Evolutionary conservation across 1,139 yeast species (phyloP).

Genomic region (Taiozyma sp.): DNA sequence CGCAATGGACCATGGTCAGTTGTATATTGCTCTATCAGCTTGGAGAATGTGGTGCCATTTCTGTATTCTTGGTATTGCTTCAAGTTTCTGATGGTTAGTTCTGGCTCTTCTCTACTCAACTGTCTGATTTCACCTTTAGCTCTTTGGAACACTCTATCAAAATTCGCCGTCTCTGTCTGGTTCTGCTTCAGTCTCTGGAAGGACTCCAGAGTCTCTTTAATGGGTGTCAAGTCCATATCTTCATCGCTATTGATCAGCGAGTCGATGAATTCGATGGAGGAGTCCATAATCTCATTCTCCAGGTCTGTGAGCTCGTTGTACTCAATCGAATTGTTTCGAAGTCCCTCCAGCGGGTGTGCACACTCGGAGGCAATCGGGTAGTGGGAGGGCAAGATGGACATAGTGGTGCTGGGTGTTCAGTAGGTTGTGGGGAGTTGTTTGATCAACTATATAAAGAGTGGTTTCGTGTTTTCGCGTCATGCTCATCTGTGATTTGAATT

Average conservation of each 20-base stretch:
- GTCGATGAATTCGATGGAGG: conserved; percentile 14
- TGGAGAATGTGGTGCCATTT: conserved; percentile 11
- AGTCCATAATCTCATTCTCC: conserved; percentile 8
- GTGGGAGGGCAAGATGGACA: not conserved
- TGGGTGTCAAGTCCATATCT: not conserved
- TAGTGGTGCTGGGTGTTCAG: not conserved
- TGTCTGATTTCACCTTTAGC: conserved; percentile 7
- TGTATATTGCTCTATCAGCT: conserved; percentile 13
- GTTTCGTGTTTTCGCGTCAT: not conserved
- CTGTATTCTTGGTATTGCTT: conserved; percentile 16
- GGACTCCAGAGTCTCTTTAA: conserved; percentile 6
- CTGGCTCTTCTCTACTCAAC: conserved; percentile 16
- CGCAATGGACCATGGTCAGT: not conserved
- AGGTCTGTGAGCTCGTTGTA: conserved; percentile 7
- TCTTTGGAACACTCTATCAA: conserved; percentile 4
- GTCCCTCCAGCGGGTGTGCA: not conserved
- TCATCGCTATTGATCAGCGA: conserved; percentile 6
- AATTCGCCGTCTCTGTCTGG: conserved; percentile 3
- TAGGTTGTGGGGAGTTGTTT: not conserved
- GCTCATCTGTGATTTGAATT: not conserved
- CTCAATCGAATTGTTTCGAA: not conserved
- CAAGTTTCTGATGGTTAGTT: conserved; percentile 26
- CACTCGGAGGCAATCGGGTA: not conserved
- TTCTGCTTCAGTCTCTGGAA: conserved; percentile 9
- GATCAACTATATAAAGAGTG: no score